Evolutionary conservation across 176 grass and related monocot genomes (phyloP).

Genomic region (Pontederia crassipes): DNA sequence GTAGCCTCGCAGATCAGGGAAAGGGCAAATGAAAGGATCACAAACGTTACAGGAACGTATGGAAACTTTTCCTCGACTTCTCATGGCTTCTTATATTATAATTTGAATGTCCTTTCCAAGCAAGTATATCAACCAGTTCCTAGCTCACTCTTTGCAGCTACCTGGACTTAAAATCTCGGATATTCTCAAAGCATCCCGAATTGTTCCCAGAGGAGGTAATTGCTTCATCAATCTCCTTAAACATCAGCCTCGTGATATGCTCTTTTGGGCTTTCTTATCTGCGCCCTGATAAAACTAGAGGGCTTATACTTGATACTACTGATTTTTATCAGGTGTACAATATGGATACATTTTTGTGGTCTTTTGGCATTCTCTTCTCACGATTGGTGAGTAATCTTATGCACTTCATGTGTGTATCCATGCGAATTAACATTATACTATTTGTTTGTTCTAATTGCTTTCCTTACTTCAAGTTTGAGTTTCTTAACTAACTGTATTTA

Average conservation of each 20-base stretch:
- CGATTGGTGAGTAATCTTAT: constrained; percentile 55
- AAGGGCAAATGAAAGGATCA: constrained; percentile 85
- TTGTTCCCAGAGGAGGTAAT: constrained; percentile 87
- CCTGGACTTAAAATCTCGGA: constrained; percentile 63
- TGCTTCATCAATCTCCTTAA: neutral
- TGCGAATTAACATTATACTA: neutral
- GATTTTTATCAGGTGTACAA: constrained; percentile 64
- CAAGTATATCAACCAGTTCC: neutral
- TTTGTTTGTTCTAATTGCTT: constrained; percentile 6
- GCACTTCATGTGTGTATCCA: neutral
- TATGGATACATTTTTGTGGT: constrained; percentile 86
- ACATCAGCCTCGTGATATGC: constrained; percentile 4
- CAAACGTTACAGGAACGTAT: constrained; percentile 85
- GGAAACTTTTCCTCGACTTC: constrained; percentile 7
- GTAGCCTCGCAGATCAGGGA: constrained; percentile 77
- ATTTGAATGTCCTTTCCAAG: constrained; percentile 7
- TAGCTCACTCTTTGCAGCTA: constrained; percentile 42
- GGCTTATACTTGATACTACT: neutral
- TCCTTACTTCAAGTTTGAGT: neutral
- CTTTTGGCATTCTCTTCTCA: constrained; percentile 97
- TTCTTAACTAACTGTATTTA: neutral
- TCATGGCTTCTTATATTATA: constrained; percentile 16
- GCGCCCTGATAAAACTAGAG: constrained; percentile 7
- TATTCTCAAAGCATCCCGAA: constrained; percentile 89
- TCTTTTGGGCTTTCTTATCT: constrained; percentile 9